Base-by-base conservation (phyloP, 306 rosid species). In the Lathyrus tuberosus region DNA sequence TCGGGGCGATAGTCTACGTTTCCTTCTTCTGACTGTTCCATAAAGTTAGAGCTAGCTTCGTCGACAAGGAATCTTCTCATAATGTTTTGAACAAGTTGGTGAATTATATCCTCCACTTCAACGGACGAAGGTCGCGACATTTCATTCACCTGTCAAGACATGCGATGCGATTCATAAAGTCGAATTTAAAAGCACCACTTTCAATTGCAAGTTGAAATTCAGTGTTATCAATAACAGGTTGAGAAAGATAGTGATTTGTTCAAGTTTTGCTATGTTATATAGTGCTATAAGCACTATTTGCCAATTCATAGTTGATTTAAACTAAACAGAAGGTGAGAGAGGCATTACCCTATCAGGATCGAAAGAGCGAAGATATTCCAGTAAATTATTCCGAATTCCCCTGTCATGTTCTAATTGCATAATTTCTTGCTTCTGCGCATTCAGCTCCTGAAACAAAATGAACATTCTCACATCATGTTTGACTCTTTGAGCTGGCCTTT, bases 81-180 rank as follows among this genome's bases (percentile, higher is more conserved):
- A 65, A 82, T 81, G 77, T 85, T 90, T 69, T 77, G 87, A 84
- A 84, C 97, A 79, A 91, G 97, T 77, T 84, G 95, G 79, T 83
- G 87, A 78, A 91, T 85, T 76, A 91, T 87, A 75, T 91, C 97
- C 83, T 89, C 92, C 42, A 95, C 99, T 82, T 89, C 99, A 47
- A 60, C 16, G 4, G 99, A 86, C 0, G 99, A 87, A 4, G 96
- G 99, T 56, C 85, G 88, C 47, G 96, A 86, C 66, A 95, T 70
- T 78, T 95, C 97, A 18, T 75, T 71, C 53, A 95, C 99, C 99
- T 95, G 81, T 67, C 57, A 51, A 70, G 77, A 73, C 54, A 37
- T 8, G 77, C 0, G 4, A 17, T 65, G 48, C 20, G 30, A 77
- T 46, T 46, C 28, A 14, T 26, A 26, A 28, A 28, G 58, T 63